A percentile compares a stretch with the other conserved stretches of the same genome.
These are phyloP conservation scores for Fusarium sp. DNA, from an alignment of 2,329 filamentous ascomycete genomes.

Conservation along the genomic window DNA sequence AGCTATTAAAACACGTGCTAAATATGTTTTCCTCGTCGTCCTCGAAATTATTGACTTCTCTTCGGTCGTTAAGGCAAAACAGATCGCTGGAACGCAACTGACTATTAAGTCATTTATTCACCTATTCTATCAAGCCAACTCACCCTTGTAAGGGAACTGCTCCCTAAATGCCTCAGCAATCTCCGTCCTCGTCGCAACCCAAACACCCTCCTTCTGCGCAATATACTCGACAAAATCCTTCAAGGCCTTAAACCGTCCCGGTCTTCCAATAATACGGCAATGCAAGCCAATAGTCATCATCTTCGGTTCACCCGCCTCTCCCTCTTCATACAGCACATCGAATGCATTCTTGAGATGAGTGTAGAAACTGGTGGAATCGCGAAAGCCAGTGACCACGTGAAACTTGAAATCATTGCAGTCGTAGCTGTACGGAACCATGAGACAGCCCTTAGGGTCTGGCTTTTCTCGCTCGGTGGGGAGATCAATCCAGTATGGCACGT, in stretches of 20 bases:
- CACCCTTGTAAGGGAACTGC: neutral
- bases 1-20: no score
- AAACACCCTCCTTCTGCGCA: neutral
- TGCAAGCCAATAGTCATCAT: conserved; percentile 10
- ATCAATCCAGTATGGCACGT: conserved; percentile 9
- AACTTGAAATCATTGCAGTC: conserved; percentile 19
- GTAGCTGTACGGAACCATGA: conserved; percentile 11
- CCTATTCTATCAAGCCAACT: neutral
- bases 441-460: neutral
- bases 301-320: neutral
- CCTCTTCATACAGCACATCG: neutral
- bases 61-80: neutral
- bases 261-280: conserved; percentile 8
- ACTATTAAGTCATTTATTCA: neutral
- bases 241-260: neutral
- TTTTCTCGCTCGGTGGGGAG: neutral
- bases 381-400: neutral
- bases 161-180: neutral
- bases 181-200: conserved; percentile 1
- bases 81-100: accelerated
- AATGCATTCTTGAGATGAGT: conserved; percentile 4
- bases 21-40: no score
- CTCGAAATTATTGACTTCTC: neutral
- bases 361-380: neutral
- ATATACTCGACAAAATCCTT: conserved; percentile 12